These are phyloP conservation scores for Castanopsis chinensis DNA, from an alignment of 306 rosid genomes.

Conservation along the genomic window DNA sequence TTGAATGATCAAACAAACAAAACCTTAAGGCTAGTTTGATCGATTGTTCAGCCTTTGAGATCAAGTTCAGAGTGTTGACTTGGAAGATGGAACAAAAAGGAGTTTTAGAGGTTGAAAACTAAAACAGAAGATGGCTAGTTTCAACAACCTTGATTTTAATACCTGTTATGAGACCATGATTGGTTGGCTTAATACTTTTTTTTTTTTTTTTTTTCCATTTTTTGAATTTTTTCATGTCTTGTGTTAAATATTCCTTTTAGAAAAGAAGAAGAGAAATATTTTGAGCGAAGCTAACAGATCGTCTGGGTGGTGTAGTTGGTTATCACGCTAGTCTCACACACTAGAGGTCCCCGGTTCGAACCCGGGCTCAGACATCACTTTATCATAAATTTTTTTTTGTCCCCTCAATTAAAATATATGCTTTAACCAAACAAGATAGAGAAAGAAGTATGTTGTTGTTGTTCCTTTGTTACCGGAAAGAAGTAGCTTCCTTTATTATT, in stretches of 20 bases:
- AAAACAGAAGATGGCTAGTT: no score
- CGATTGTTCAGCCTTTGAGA: background rate
- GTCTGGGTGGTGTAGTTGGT: slow-evolving; percentile 88
- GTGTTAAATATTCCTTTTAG: no score
- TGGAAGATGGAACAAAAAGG: background rate
- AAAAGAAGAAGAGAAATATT: no score
- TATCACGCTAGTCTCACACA: slow-evolving; percentile 93
- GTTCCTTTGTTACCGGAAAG: no score
- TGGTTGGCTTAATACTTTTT: background rate
- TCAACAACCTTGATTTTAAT: no score
- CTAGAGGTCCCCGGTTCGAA: slow-evolving; percentile 82
- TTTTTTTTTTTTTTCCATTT: background rate
- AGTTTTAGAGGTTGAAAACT: background rate
- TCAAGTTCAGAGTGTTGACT: slow-evolving; percentile 7
- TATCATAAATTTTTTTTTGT: background rate
- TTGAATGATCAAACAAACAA: background rate
- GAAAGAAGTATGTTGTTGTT: no score
- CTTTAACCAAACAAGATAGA: no score
- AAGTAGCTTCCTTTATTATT: no score
- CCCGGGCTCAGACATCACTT: slow-evolving; percentile 59
- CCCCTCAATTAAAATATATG: no score
- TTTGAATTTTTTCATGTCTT: background rate
- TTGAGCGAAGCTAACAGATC: no score
- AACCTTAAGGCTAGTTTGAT: background rate
- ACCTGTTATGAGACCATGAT: background rate